Conservation (phyloP, 345 rosid species). For the Dipteronia dyeriana region DNA sequence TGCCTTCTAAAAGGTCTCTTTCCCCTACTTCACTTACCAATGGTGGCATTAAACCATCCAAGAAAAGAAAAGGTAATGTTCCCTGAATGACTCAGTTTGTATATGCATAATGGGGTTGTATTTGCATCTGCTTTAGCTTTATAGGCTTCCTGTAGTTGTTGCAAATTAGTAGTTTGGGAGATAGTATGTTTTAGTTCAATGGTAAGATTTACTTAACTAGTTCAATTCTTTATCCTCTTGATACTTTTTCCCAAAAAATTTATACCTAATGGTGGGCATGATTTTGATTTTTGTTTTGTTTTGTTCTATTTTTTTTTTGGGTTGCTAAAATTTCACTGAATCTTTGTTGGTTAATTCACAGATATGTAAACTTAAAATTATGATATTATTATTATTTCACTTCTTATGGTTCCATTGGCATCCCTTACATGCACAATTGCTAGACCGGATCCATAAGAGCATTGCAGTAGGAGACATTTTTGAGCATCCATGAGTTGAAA, state of each 20-base stretch:
- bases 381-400: neutral
- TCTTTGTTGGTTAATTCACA: neutral
- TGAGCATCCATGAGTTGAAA: neutral
- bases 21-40: slow-evolving; percentile 47
- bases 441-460: neutral
- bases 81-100: neutral
- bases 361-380: neutral
- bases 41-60: slow-evolving; percentile 52
- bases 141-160: neutral
- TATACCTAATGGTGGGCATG: too few relatives aligned
- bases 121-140: neutral
- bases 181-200: neutral
- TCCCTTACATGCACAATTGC: neutral
- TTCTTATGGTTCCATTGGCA: neutral
- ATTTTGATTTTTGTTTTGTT: too few relatives aligned
- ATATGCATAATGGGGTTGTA: neutral
- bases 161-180: neutral
- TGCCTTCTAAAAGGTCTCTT: slow-evolving; percentile 53
- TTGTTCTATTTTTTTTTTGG: too few relatives aligned
- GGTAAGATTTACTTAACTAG: too few relatives aligned
- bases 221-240: neutral
- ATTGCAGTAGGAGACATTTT: neutral
- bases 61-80: slow-evolving; percentile 62
- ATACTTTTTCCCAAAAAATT: neutral
- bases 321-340: too few relatives aligned